Percentiles rank a stretch among this genome's conserved stretches.
These are phyloP conservation scores for Scedosporium minutisporum DNA, from an alignment of 2,329 filamentous ascomycete genomes.

Conservation along the genomic window DNA sequence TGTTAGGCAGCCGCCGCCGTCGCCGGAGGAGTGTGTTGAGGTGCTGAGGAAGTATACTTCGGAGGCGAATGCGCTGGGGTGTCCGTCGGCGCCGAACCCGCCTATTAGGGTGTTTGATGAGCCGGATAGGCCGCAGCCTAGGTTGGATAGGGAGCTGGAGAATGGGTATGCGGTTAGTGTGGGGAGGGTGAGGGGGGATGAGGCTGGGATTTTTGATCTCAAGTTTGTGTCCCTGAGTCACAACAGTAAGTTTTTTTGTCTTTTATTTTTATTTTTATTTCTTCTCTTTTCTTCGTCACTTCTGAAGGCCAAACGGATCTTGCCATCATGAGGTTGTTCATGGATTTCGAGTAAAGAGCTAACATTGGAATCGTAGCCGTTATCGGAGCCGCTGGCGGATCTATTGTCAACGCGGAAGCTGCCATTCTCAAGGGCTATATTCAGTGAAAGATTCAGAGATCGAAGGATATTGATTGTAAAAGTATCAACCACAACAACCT, in stretches of 20 bases:
- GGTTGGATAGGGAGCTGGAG: constrained; percentile 77
- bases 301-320: background rate
- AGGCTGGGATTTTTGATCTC: constrained; percentile 83
- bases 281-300: too few relatives aligned
- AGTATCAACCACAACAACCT: background rate
- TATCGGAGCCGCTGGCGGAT: constrained; percentile 91
- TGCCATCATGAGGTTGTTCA: too few relatives aligned
- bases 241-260: constrained; percentile 39
- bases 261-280: background rate
- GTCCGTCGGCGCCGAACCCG: constrained; percentile 72
- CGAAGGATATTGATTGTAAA: constrained; percentile 1
- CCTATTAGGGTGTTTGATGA: constrained; percentile 87
- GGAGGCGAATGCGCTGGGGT: constrained; percentile 75
- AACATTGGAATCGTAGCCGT: constrained; percentile 53
- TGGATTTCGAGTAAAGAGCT: constrained; percentile 10
- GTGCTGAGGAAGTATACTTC: constrained; percentile 73
- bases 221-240: constrained; percentile 93
- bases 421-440: constrained; percentile 76
- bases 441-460: background rate
- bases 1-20: constrained; percentile 62
- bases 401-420: constrained; percentile 88
- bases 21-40: constrained; percentile 64
- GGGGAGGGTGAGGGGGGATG: constrained; percentile 75
- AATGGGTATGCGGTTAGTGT: constrained; percentile 87
- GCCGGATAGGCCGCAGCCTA: constrained; percentile 79